These are phyloP conservation scores for Ploettnerulaceae sp. DNA, from an alignment of 2,329 filamentous ascomycete genomes.

Conservation along the genomic window DNA sequence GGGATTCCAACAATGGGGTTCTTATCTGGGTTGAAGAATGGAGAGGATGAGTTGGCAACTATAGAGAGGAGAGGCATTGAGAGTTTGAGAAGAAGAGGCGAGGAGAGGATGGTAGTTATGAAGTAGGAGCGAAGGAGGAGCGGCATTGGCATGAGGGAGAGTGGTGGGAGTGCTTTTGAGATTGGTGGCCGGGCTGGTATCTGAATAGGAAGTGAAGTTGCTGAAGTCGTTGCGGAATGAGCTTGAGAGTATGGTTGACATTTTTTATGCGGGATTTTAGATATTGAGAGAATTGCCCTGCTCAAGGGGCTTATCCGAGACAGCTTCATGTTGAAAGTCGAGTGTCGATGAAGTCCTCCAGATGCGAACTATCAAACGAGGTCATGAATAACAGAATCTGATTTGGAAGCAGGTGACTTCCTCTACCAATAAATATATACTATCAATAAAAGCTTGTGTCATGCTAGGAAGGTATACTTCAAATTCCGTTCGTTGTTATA, in stretches of 20 bases:
- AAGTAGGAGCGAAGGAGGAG: slow-evolving; percentile 6
- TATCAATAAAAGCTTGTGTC: too few relatives aligned
- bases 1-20: slow-evolving; percentile 65
- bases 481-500: too few relatives aligned
- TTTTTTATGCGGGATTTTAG: background rate
- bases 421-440: too few relatives aligned
- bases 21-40: slow-evolving; percentile 49
- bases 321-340: background rate
- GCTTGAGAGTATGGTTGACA: slow-evolving; percentile 3
- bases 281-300: background rate
- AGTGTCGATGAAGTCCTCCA: background rate
- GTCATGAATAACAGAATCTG: too few relatives aligned
- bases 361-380: too few relatives aligned
- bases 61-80: slow-evolving; percentile 5
- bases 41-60: slow-evolving; percentile 4
- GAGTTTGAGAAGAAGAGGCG: slow-evolving; percentile 6
- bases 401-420: too few relatives aligned
- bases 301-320: background rate
- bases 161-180: background rate
- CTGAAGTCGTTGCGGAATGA: background rate
- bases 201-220: background rate
- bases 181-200: background rate
- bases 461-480: too few relatives aligned
- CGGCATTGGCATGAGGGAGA: slow-evolving; percentile 6
- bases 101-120: slow-evolving; percentile 6